Evolutionary conservation across 2,329 filamentous ascomycete genomes (phyloP).

Genomic region (Triangularia setosa): DNA sequence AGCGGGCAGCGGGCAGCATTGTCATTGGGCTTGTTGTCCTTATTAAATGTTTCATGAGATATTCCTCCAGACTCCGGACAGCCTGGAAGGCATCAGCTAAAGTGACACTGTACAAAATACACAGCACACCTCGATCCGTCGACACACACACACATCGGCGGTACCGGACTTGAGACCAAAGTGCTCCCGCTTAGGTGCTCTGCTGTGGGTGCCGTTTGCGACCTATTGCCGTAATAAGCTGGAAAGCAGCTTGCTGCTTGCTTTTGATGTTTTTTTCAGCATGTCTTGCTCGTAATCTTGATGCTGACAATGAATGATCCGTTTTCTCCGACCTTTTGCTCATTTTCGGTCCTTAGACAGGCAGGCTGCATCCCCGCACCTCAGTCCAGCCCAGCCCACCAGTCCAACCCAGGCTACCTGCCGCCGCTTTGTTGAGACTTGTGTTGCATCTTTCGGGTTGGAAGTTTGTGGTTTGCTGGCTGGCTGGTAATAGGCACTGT

Average conservation of each 20-base stretch:
- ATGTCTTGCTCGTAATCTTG: neutral
- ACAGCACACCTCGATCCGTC: neutral
- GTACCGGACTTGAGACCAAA: slow-evolving; percentile 1
- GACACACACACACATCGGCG: neutral
- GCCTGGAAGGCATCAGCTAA: neutral
- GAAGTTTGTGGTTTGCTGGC: neutral
- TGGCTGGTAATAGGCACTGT: neutral
- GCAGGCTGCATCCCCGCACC: neutral
- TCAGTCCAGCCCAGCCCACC: neutral
- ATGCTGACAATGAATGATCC: neutral
- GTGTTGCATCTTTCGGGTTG: neutral
- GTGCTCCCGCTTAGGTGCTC: neutral
- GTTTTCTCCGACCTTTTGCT: neutral
- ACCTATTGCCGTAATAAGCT: neutral
- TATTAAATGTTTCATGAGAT: neutral
- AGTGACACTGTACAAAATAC: neutral
- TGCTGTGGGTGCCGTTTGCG: neutral
- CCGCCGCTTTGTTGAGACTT: neutral
- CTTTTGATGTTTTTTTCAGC: neutral
- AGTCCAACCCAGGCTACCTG: neutral
- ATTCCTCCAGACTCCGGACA: neutral
- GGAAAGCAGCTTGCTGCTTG: neutral
- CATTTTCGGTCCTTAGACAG: neutral
- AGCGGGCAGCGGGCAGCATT: neutral
- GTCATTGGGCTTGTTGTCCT: too few relatives aligned